Percentiles rank a stretch among this genome's conserved stretches.
Evolutionary conservation across 768 basidiomycete species (phyloP).

Genomic region (Naematelia encephala): DNA sequence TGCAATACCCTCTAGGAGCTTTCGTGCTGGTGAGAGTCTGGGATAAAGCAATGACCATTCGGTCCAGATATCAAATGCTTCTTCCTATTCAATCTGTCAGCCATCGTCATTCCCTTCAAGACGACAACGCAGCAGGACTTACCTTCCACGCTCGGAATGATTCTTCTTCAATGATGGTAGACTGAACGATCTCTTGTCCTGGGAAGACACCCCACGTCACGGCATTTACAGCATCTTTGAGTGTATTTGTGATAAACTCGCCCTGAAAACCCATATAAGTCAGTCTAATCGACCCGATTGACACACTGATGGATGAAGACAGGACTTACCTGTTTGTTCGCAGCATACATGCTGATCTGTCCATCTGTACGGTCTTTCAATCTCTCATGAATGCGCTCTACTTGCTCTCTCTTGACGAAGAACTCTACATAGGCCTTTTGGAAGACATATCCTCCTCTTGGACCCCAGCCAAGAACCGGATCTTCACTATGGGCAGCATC

Average conservation of each 20-base stretch:
- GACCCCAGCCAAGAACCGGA: slow-evolving; percentile 86
- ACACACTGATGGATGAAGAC: too few species aligned
- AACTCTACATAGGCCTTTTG: slow-evolving; percentile 98
- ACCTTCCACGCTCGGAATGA: slow-evolving; percentile 98
- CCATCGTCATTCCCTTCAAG: background rate
- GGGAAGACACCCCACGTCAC: slow-evolving; percentile 99
- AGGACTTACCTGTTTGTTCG: slow-evolving; percentile 63
- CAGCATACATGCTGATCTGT: slow-evolving; percentile 80
- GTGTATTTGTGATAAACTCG: slow-evolving; percentile 73
- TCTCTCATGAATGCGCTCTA: slow-evolving; percentile 57
- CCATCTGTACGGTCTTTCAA: slow-evolving; percentile 51
- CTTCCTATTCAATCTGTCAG: slow-evolving; percentile 61
- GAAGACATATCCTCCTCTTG: slow-evolving; percentile 85
- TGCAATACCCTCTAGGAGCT: slow-evolving; percentile 67
- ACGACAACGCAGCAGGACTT: slow-evolving; percentile 22
- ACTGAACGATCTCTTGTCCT: slow-evolving; percentile 90
- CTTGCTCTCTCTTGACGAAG: slow-evolving; percentile 59
- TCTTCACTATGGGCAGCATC: slow-evolving; percentile 74
- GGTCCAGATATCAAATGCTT: slow-evolving; percentile 92
- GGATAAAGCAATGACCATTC: slow-evolving; percentile 89
- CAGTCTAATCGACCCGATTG: too few species aligned
- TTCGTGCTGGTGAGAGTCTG: slow-evolving; percentile 67
- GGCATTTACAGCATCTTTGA: slow-evolving; percentile 76
- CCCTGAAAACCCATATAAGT: slow-evolving; percentile 56
- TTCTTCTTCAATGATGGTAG: slow-evolving; percentile 91